Percentiles rank a stretch among this genome's conserved stretches.
Conservation (phyloP, 2,329 filamentous ascomycete species). For the Fusarium beomiforme region DNA sequence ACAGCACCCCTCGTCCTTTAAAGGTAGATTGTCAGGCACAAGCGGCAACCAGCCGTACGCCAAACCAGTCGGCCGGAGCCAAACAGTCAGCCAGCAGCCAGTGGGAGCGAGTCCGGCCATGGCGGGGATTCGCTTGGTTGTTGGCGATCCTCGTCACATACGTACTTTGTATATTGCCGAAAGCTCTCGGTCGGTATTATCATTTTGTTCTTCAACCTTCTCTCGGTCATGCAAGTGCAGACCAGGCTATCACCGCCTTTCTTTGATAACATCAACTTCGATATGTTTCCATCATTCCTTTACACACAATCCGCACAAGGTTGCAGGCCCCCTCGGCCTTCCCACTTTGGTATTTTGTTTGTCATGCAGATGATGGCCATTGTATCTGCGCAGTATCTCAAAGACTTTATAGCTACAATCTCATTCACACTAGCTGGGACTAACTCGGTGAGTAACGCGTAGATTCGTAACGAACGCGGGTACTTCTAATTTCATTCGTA, state of each 20-base stretch:
- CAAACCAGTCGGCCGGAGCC: slow-evolving; percentile 33
- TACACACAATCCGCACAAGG: not conserved
- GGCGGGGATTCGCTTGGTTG: slow-evolving; percentile 13
- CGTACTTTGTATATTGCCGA: not conserved
- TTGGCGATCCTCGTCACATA: not conserved
- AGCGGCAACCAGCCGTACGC: slow-evolving; percentile 25
- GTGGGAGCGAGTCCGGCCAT: slow-evolving; percentile 16
- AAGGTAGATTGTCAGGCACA: slow-evolving; percentile 36
- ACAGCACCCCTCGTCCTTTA: slow-evolving; percentile 11
- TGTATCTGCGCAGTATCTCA: no score
- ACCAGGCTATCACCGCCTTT: slow-evolving; percentile 19
- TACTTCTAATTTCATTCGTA: no score
- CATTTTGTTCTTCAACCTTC: slow-evolving; percentile 13
- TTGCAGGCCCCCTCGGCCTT: not conserved
- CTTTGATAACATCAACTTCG: not conserved
- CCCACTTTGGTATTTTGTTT: not conserved
- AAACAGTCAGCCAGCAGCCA: slow-evolving; percentile 15
- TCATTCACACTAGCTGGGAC: not conserved
- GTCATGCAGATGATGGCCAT: not conserved
- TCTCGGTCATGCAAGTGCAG: slow-evolving; percentile 11
- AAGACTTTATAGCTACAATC: not conserved
- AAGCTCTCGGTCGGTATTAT: not conserved
- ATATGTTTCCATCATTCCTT: not conserved
- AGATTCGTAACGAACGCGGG: not conserved
- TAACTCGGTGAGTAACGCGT: no score